These are phyloP conservation scores for Malassezia pachydermatis DNA, from an alignment of 1,284 basidiomycete species.

Conservation along the genomic window DNA sequence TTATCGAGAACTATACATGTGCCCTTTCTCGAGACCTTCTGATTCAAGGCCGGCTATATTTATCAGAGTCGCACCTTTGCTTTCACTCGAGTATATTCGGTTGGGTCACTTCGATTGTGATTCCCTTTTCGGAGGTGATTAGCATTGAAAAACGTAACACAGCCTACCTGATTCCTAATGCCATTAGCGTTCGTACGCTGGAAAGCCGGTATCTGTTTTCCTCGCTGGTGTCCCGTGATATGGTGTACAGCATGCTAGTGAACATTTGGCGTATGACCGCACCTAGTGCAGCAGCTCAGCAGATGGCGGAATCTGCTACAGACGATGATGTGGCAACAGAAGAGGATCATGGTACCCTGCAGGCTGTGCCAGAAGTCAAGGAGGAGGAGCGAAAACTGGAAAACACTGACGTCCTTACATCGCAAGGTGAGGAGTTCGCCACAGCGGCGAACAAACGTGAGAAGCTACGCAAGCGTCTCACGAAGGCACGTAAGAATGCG, in stretches of 20 bases:
- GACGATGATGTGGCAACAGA: constrained; percentile 16
- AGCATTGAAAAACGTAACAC: constrained; percentile 96
- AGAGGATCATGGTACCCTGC: background rate
- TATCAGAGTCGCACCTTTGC: constrained; percentile 94
- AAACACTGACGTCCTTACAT: background rate
- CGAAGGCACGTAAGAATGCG: constrained; percentile 1
- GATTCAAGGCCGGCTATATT: constrained; percentile 88
- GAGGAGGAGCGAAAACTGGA: background rate
- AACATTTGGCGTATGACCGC: constrained; percentile 90
- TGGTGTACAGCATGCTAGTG: constrained; percentile 86
- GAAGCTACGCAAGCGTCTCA: constrained; percentile 21
- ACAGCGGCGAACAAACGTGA: constrained; percentile 19
- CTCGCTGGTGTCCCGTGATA: constrained; percentile 89
- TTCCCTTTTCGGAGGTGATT: constrained; percentile 82
- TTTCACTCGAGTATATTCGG: constrained; percentile 99
- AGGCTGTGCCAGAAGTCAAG: background rate
- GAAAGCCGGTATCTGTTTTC: constrained; percentile 75
- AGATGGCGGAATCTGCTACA: constrained; percentile 22
- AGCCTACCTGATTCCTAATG: constrained; percentile 95
- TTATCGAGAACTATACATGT: constrained; percentile 98
- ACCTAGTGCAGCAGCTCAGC: constrained; percentile 53
- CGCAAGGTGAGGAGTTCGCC: background rate
- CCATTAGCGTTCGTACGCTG: constrained; percentile 77
- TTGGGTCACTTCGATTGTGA: constrained; percentile 90
- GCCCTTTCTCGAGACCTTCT: constrained; percentile 90